Evolutionary conservation across 495 filamentous ascomycete species (phyloP).

Genomic region (Copromyces sp.): DNA sequence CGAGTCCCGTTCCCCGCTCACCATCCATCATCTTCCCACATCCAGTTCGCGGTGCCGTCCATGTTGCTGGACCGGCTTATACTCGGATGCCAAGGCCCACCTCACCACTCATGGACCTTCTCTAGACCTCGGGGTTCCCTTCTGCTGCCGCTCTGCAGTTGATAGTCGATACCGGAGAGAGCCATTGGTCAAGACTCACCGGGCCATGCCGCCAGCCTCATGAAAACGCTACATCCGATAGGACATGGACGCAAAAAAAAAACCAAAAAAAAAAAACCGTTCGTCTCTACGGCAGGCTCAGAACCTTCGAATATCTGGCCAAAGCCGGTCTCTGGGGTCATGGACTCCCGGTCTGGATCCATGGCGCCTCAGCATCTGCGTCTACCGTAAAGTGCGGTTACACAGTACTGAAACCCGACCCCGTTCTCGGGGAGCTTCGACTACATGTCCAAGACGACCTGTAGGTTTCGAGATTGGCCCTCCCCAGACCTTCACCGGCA

Average conservation of each 20-base stretch:
- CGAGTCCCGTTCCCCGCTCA: not conserved
- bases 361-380: not conserved
- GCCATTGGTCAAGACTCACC: constrained; percentile 16
- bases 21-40: not conserved
- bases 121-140: not conserved
- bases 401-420: not conserved
- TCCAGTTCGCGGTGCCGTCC: not conserved
- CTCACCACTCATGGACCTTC: not conserved
- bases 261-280: not conserved
- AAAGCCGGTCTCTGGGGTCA: not conserved
- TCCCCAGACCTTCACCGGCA: not conserved
- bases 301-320: not conserved
- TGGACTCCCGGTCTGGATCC: not conserved
- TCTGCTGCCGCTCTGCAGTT: constrained; percentile 1
- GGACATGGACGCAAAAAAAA: constrained; percentile 1
- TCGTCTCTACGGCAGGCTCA: not conserved
- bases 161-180: constrained; percentile 5
- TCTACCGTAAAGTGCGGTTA: not conserved
- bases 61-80: not conserved
- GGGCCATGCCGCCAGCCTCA: constrained; percentile 25
- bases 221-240: constrained; percentile 23
- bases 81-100: not conserved
- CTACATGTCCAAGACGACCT: not conserved
- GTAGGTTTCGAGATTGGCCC: not conserved
- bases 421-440: not conserved